A percentile compares a stretch with the other conserved stretches of the same genome.
Conservation (phyloP, 1,284 basidiomycete genomes). For the Mycena citricolor region DNA sequence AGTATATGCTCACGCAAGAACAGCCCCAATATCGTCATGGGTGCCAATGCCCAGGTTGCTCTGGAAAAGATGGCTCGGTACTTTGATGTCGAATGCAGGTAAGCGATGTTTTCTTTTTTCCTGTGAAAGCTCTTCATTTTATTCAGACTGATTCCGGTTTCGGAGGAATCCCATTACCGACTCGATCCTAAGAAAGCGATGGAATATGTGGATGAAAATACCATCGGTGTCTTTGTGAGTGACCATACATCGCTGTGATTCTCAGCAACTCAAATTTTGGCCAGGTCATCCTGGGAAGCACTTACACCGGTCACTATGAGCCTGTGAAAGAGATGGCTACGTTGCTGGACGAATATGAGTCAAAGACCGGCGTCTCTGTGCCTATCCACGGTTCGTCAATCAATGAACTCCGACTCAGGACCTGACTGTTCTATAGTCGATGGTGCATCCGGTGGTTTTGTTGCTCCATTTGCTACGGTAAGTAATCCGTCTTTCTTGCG, state of each 20-base stretch:
- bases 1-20: not conserved
- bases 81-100: slow-evolving; percentile 83
- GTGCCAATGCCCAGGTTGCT: slow-evolving; percentile 83
- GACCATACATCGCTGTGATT: not conserved
- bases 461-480: slow-evolving; percentile 78
- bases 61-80: slow-evolving; percentile 89
- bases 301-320: slow-evolving; percentile 94
- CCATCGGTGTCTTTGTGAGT: slow-evolving; percentile 81
- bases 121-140: not conserved
- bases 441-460: slow-evolving; percentile 79
- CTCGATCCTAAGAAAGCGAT: slow-evolving; percentile 85
- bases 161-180: slow-evolving; percentile 75
- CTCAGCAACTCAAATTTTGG: not conserved
- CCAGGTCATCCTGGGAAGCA: slow-evolving; percentile 42
- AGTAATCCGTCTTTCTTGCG: slow-evolving; percentile 13
- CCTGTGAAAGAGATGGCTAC: slow-evolving; percentile 86
- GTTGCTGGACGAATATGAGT: slow-evolving; percentile 84
- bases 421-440: slow-evolving; percentile 60
- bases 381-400: slow-evolving; percentile 73
- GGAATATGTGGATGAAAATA: slow-evolving; percentile 91
- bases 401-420: no score
- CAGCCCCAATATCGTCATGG: slow-evolving; percentile 75
- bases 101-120: not conserved
- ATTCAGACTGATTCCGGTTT: slow-evolving; percentile 66
- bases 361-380: slow-evolving; percentile 73